These are phyloP conservation scores for Blastobotrys buckinghamii DNA, from an alignment of 1,139 yeast genomes.

Conservation along the genomic window DNA sequence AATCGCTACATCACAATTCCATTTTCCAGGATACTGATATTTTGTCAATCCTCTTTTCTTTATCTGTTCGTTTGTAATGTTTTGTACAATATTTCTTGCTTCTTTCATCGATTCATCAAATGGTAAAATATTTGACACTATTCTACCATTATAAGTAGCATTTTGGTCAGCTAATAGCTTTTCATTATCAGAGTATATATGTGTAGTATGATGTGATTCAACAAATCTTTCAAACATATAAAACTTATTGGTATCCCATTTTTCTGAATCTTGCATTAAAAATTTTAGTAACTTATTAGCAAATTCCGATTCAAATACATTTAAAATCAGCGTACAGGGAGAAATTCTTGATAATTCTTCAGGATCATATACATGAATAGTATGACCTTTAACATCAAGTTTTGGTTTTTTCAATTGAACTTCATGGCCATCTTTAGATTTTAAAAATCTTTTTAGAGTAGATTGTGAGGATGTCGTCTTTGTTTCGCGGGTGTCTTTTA, in stretches of 20 bases:
- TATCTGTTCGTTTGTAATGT: slow-evolving; percentile 39
- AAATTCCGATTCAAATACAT: slow-evolving; percentile 46
- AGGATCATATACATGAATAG: slow-evolving; percentile 27
- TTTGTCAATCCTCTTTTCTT: slow-evolving; percentile 29
- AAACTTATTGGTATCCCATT: slow-evolving; percentile 41
- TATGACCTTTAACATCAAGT: slow-evolving; percentile 15
- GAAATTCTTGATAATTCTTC: slow-evolving; percentile 36
- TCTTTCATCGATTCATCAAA: slow-evolving; percentile 39
- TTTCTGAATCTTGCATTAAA: slow-evolving; percentile 38
- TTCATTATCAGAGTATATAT: slow-evolving; percentile 36
- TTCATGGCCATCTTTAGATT: not conserved
- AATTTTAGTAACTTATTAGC: slow-evolving; percentile 42
- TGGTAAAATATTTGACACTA: slow-evolving; percentile 22
- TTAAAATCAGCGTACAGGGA: slow-evolving; percentile 45
- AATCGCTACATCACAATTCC: slow-evolving; percentile 51
- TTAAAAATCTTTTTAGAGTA: slow-evolving; percentile 3
- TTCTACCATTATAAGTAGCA: slow-evolving; percentile 40
- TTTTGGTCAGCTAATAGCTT: slow-evolving; percentile 23
- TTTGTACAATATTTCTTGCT: slow-evolving; percentile 41
- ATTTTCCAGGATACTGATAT: slow-evolving; percentile 35
- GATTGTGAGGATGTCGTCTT: slow-evolving; percentile 5
- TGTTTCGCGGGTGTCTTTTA: not conserved
- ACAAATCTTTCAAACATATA: slow-evolving; percentile 57
- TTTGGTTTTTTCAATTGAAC: slow-evolving; percentile 4
- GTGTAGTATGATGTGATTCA: slow-evolving; percentile 46